These are phyloP conservation scores for Penicillium rolfsii DNA, from an alignment of 2,329 filamentous ascomycete genomes.

Conservation along the genomic window DNA sequence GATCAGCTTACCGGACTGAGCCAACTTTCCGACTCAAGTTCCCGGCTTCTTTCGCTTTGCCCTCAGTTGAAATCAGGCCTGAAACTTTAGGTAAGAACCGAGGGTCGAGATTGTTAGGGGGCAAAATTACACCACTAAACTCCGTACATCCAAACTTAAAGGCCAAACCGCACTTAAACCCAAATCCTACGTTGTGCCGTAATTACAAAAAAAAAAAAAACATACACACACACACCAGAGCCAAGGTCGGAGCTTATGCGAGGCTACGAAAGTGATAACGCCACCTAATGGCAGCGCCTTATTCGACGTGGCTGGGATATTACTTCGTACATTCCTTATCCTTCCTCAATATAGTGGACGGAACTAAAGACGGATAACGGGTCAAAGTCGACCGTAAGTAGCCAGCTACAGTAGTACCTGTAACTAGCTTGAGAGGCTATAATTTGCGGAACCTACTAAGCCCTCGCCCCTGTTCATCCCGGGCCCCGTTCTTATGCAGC, in stretches of 20 bases:
- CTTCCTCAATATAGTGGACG: background rate
- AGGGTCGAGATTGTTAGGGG: slow-evolving; percentile 11
- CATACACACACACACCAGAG: background rate
- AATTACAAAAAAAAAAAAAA: background rate
- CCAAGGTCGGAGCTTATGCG: slow-evolving; percentile 4
- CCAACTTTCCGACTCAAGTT: slow-evolving; percentile 8
- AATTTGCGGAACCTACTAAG: slow-evolving; percentile 1
- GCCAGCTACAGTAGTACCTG: background rate
- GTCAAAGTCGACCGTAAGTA: background rate
- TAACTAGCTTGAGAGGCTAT: background rate
- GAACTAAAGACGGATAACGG: background rate
- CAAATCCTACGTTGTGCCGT: background rate
- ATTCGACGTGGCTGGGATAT: slow-evolving; percentile 2
- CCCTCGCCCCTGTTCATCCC: slow-evolving; percentile 2
- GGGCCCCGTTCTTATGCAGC: slow-evolving; percentile 1
- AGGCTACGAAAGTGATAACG: slow-evolving; percentile 12
- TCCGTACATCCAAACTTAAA: background rate
- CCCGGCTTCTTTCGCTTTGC: background rate
- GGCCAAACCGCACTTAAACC: slow-evolving; percentile 3
- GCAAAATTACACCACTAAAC: background rate
- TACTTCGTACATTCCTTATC: slow-evolving; percentile 4
- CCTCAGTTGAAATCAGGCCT: slow-evolving; percentile 6
- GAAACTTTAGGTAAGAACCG: slow-evolving; percentile 10
- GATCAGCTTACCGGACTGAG: slow-evolving; percentile 7
- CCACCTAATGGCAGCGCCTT: slow-evolving; percentile 16